A percentile compares a stretch with the other conserved stretches of the same genome.
Conservation (phyloP, 2,329 filamentous ascomycete species). For the Davidsoniella eucalypti region DNA sequence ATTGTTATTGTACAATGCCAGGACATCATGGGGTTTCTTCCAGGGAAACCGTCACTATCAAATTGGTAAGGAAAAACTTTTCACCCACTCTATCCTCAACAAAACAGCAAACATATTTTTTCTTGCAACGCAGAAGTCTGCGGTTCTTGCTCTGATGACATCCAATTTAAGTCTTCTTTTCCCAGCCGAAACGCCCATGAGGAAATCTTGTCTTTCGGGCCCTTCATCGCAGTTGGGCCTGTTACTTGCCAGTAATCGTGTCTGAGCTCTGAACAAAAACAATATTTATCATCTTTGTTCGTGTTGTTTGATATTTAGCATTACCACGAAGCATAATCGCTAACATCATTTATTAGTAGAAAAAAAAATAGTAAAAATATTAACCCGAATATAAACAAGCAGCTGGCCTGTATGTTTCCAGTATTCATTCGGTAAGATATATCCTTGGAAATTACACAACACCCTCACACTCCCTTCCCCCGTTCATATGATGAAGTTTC, state of each 20-base stretch:
- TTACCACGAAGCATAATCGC: neutral
- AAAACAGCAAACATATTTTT: neutral
- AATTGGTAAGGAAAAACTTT: neutral
- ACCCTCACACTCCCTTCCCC: neutral
- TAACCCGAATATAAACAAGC: neutral
- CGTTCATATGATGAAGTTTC: constrained; percentile 51
- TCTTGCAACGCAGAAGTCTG: constrained; percentile 1
- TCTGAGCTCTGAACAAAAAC: constrained; percentile 37
- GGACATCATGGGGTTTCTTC: neutral
- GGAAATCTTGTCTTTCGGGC: constrained; percentile 55
- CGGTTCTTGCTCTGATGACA: constrained; percentile 52
- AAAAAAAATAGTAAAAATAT: neutral
- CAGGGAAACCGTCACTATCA: neutral
- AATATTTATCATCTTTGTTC: too few relatives aligned
- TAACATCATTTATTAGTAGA: neutral
- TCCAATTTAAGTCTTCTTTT: constrained; percentile 64
- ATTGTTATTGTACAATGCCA: neutral
- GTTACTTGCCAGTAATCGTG: constrained; percentile 87
- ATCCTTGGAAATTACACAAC: neutral
- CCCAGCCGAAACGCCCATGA: constrained; percentile 79
- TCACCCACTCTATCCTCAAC: neutral
- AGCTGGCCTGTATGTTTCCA: neutral
- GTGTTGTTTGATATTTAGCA: too few relatives aligned
- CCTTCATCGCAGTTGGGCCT: constrained; percentile 36
- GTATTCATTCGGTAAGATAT: constrained; percentile 1